Evolutionary conservation across 169 alveolate genomes (phyloP).

Genomic region (Plasmodium gonderi): DNA sequence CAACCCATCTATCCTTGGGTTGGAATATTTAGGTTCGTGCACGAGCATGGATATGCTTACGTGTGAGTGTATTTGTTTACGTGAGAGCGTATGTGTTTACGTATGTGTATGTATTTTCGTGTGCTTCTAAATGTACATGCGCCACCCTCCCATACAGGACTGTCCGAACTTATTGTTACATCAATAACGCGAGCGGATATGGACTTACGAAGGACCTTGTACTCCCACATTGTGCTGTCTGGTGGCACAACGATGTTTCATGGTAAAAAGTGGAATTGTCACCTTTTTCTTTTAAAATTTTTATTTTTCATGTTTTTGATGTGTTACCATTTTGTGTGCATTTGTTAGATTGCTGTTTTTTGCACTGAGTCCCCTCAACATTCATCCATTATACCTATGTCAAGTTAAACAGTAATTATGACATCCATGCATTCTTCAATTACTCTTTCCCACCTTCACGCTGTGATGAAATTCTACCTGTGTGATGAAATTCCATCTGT

Average conservation of each 20-base stretch:
- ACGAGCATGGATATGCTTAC: too few relatives aligned
- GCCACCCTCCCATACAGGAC: slow-evolving; percentile 57
- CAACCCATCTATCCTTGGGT: slow-evolving; percentile 74
- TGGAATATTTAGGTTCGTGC: slow-evolving; percentile 68
- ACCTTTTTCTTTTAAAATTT: not conserved
- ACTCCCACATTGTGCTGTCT: slow-evolving; percentile 82
- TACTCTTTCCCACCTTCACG: not conserved
- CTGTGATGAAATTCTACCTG: too few relatives aligned
- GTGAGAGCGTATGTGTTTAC: not conserved
- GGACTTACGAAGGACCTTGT: slow-evolving; percentile 84
- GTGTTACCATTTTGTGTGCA: too few relatives aligned
- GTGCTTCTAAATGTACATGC: too few relatives aligned
- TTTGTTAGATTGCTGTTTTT: too few relatives aligned
- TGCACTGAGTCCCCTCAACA: not conserved
- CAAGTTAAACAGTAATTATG: not conserved
- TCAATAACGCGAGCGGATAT: slow-evolving; percentile 85
- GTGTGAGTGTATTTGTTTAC: not conserved
- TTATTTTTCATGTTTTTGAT: not conserved
- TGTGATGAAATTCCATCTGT: too few relatives aligned
- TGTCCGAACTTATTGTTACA: slow-evolving; percentile 76
- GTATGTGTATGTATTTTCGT: not conserved
- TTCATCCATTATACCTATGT: too few relatives aligned
- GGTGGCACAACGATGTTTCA: slow-evolving; percentile 88
- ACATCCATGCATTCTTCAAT: not conserved
- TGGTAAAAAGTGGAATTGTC: slow-evolving; percentile 63